These are phyloP conservation scores for Pestalotiopsis fici DNA, from an alignment of 2,329 filamentous ascomycete genomes.

Conservation along the genomic window DNA sequence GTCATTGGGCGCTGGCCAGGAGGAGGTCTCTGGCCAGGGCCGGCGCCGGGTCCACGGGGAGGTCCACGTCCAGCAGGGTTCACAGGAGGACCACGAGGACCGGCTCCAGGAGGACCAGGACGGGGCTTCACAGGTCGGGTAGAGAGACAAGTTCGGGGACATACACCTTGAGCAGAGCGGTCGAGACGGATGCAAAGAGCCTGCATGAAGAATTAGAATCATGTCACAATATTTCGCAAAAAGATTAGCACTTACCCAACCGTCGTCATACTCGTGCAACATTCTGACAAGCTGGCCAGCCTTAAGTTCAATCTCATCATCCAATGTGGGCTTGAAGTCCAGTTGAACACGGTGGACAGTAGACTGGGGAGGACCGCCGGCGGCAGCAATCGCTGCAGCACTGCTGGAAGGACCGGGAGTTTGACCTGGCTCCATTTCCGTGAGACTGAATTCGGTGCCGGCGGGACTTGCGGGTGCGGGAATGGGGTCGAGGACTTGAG, in stretches of 20 bases:
- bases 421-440: constrained; percentile 52
- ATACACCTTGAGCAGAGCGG: constrained; percentile 88
- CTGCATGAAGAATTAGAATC: constrained; percentile 45
- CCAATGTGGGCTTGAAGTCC: constrained; percentile 90
- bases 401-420: constrained; percentile 45
- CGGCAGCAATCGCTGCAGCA: constrained; percentile 62
- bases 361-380: constrained; percentile 58
- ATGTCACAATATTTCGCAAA: constrained; percentile 20
- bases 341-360: constrained; percentile 90
- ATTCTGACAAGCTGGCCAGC: constrained; percentile 85
- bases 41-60: constrained; percentile 27
- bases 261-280: constrained; percentile 95
- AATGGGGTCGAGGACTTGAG: neutral
- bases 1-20: constrained; percentile 39
- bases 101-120: constrained; percentile 43
- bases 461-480: constrained; percentile 54
- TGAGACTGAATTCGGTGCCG: constrained; percentile 63
- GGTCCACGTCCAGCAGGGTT: constrained; percentile 39
- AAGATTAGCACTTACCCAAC: constrained; percentile 75
- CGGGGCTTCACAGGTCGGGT: constrained; percentile 89
- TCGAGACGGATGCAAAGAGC: constrained; percentile 91
- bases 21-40: constrained; percentile 30
- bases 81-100: constrained; percentile 53
- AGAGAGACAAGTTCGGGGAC: constrained; percentile 90
- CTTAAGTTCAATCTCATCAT: constrained; percentile 83